A percentile compares a stretch with the other conserved stretches of the same genome.
phyloP scores from a whole-genome alignment of 1,284 basidiomycete genomes.

The Kalmanozyma brasiliensis region DNA sequence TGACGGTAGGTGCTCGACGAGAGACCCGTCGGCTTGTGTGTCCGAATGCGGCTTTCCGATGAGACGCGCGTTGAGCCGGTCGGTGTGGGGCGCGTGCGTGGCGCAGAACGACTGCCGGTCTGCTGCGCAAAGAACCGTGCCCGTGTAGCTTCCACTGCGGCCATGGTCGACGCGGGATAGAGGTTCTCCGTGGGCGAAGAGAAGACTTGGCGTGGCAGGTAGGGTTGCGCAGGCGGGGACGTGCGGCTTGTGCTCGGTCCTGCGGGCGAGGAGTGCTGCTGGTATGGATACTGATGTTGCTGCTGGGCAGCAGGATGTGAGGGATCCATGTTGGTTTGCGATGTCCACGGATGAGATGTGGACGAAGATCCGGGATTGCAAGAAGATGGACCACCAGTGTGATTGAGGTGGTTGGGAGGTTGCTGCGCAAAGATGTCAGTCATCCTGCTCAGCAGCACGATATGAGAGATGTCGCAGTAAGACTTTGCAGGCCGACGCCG shows the following conservation, averaged over 20 bases:
- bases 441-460: slow-evolving; percentile 1
- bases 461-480: no score
- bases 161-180: slow-evolving; percentile 38
- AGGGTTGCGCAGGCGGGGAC: not conserved
- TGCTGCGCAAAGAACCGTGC: slow-evolving; percentile 40
- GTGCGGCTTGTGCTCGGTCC: slow-evolving; percentile 6
- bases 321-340: not conserved
- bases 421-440: slow-evolving; percentile 16
- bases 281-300: slow-evolving; percentile 1
- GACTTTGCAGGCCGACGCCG: not conserved
- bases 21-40: slow-evolving; percentile 12
- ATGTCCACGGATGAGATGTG: not conserved
- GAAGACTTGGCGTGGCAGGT: slow-evolving; percentile 26
- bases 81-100: slow-evolving; percentile 10
- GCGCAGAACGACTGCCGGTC: slow-evolving; percentile 1
- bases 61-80: slow-evolving; percentile 8
- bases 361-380: not conserved
- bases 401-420: slow-evolving; percentile 1
- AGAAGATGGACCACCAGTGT: not conserved
- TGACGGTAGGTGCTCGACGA: slow-evolving; percentile 26
- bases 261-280: slow-evolving; percentile 7
- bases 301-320: not conserved
- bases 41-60: no score
- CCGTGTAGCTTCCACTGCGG: slow-evolving; percentile 23
- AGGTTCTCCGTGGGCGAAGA: slow-evolving; percentile 20